A percentile compares a stretch with the other conserved stretches of the same genome.
Evolutionary conservation across 192 early-diverging fungal species (phyloP).

Genomic region (Coemansia sp.): DNA sequence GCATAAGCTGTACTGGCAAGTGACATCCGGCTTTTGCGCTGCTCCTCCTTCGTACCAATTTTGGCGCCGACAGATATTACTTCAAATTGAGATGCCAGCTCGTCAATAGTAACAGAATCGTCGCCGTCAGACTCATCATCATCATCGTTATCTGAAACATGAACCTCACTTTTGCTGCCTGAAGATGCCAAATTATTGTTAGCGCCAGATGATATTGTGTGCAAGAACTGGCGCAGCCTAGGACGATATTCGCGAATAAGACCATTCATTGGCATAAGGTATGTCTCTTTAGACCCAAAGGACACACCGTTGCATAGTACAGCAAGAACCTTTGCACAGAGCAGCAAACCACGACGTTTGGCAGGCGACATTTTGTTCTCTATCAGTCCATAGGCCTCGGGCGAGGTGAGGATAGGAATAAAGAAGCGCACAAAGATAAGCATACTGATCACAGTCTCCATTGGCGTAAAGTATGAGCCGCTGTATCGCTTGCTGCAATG

Average conservation of each 20-base stretch:
- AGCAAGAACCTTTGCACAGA: constrained; percentile 92
- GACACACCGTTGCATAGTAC: constrained; percentile 92
- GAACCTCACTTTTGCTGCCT: background rate
- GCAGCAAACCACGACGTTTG: constrained; percentile 78
- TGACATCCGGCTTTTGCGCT: constrained; percentile 50
- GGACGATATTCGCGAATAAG: constrained; percentile 80
- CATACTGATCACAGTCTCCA: constrained; percentile 69
- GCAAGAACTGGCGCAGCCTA: constrained; percentile 75
- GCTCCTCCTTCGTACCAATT: constrained; percentile 51
- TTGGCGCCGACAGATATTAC: constrained; percentile 42
- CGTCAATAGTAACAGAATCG: constrained; percentile 44
- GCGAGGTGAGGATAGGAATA: constrained; percentile 89
- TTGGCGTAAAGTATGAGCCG: constrained; percentile 58
- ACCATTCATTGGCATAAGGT: constrained; percentile 84
- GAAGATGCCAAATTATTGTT: background rate
- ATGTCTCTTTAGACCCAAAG: constrained; percentile 90
- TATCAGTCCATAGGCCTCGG: constrained; percentile 69
- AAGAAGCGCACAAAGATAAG: constrained; percentile 94
- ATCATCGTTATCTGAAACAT: constrained; percentile 7
- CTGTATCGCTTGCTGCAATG: constrained; percentile 43
- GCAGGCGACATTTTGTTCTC: constrained; percentile 65
- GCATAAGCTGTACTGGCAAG: constrained; percentile 24
- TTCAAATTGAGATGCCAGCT: constrained; percentile 50
- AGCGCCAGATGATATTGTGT: constrained; percentile 53
- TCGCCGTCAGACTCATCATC: constrained; percentile 12